These are phyloP conservation scores for Hirschfeldia incana DNA, from an alignment of 345 rosid genomes.

Conservation along the genomic window DNA sequence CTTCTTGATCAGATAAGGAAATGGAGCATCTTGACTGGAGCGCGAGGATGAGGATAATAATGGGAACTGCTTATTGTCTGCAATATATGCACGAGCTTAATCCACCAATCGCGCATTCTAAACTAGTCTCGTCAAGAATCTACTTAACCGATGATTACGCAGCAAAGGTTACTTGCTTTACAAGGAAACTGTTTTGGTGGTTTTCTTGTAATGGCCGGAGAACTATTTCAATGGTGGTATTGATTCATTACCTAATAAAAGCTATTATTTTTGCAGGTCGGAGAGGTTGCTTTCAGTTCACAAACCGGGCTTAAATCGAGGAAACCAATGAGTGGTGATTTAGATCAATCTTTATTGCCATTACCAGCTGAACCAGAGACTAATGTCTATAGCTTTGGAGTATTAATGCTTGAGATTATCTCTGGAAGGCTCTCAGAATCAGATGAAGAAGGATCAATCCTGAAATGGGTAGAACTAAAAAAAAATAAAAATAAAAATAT, in stretches of 20 bases:
- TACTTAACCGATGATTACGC: conserved; percentile 90
- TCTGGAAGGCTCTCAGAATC: conserved; percentile 79
- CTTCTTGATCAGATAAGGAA: conserved; percentile 57
- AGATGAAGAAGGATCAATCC: conserved; percentile 62
- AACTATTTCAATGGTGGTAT: neutral
- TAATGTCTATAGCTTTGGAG: conserved; percentile 72
- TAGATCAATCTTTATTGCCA: conserved; percentile 50
- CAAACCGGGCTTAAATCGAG: conserved; percentile 32
- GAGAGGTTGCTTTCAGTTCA: conserved; percentile 49
- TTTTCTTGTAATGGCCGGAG: conserved; percentile 13
- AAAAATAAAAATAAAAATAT: neutral
- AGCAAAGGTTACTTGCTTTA: conserved; percentile 57
- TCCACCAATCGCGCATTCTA: conserved; percentile 65
- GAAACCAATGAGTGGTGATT: conserved; percentile 45
- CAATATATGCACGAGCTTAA: conserved; percentile 88
- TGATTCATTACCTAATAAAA: neutral
- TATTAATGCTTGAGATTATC: conserved; percentile 76
- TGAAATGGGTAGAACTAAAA: conserved; percentile 64
- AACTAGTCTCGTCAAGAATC: conserved; percentile 48
- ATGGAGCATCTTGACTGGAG: conserved; percentile 95
- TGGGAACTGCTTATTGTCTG: conserved; percentile 93
- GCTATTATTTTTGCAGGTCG: conserved; percentile 47
- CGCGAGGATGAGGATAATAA: conserved; percentile 76
- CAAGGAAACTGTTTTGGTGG: neutral
- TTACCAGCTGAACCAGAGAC: conserved; percentile 55